phyloP scores from a whole-genome alignment of 1,284 basidiomycete genomes.

The Sporisorium exsertum region DNA sequence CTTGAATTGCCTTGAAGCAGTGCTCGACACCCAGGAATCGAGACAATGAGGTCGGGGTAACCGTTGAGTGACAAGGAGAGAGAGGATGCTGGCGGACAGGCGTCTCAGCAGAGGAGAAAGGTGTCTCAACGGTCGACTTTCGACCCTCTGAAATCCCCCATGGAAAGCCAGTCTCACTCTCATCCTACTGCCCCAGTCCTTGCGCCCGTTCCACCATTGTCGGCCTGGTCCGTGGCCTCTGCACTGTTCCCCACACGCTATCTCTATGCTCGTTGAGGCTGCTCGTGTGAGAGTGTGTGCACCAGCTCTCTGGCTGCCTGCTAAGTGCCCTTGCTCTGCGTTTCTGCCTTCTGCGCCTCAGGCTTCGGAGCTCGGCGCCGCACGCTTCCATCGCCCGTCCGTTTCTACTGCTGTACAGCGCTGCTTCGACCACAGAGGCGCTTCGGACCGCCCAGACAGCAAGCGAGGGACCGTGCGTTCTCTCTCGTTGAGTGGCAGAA shows the following conservation, averaged over 20 bases:
- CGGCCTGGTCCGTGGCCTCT: conserved; percentile 12
- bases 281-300: conserved; percentile 7
- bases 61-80: not conserved
- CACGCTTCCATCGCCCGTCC: not conserved
- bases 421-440: not conserved
- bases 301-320: not conserved
- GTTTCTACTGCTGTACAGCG: not conserved
- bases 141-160: not conserved
- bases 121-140: not conserved
- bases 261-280: conserved; percentile 5
- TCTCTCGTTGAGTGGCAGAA: not conserved
- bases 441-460: not conserved
- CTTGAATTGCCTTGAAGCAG: not conserved
- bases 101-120: not conserved
- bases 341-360: not conserved
- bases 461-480: conserved; percentile 18
- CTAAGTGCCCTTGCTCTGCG: not conserved
- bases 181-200: not conserved
- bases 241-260: not conserved
- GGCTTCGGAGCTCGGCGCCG: not conserved
- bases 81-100: not conserved
- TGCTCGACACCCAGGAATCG: not conserved
- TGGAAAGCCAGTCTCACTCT: not conserved
- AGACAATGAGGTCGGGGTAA: conserved; percentile 1
- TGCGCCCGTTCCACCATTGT: conserved; percentile 8